Evolutionary conservation across 495 filamentous ascomycete genomes (phyloP).

Genomic region (Penicillium paxilli): DNA sequence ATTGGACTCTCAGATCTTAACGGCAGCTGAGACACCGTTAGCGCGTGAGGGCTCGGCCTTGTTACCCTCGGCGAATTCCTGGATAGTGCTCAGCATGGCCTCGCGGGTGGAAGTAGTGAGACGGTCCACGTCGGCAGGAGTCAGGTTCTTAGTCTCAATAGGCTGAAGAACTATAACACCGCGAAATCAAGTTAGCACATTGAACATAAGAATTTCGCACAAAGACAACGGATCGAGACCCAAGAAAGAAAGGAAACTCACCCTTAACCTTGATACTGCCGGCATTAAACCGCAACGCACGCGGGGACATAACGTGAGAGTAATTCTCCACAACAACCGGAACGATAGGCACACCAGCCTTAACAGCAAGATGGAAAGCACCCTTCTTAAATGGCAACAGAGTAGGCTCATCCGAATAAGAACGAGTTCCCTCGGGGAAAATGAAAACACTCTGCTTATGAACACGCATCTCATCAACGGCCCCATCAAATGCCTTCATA

Average conservation of each 20-base stretch:
- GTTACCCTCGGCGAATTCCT: constrained; percentile 53
- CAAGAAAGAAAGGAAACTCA: constrained; percentile 45
- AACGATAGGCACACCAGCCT: constrained; percentile 90
- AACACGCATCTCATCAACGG: constrained; percentile 72
- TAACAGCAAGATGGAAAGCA: constrained; percentile 92
- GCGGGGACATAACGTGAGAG: constrained; percentile 73
- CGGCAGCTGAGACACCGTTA: constrained; percentile 36
- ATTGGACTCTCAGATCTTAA: constrained; percentile 40
- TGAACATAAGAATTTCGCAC: background rate
- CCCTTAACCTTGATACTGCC: constrained; percentile 82
- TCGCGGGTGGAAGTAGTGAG: constrained; percentile 70
- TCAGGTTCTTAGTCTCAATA: constrained; percentile 78
- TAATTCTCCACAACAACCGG: constrained; percentile 87
- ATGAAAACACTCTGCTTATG: constrained; percentile 88
- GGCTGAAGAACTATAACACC: constrained; percentile 72
- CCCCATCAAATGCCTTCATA: constrained; percentile 80
- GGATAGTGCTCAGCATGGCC: constrained; percentile 75
- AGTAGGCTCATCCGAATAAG: constrained; percentile 76
- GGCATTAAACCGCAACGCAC: constrained; percentile 64
- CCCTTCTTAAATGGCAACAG: constrained; percentile 96
- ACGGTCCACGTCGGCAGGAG: constrained; percentile 76
- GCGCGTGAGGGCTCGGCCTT: constrained; percentile 18
- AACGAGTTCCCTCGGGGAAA: constrained; percentile 91
- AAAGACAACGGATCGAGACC: background rate
- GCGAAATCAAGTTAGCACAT: background rate